These are phyloP conservation scores for Oryza glumipatula DNA, from an alignment of 176 grass and related monocot species.

Conservation along the genomic window DNA sequence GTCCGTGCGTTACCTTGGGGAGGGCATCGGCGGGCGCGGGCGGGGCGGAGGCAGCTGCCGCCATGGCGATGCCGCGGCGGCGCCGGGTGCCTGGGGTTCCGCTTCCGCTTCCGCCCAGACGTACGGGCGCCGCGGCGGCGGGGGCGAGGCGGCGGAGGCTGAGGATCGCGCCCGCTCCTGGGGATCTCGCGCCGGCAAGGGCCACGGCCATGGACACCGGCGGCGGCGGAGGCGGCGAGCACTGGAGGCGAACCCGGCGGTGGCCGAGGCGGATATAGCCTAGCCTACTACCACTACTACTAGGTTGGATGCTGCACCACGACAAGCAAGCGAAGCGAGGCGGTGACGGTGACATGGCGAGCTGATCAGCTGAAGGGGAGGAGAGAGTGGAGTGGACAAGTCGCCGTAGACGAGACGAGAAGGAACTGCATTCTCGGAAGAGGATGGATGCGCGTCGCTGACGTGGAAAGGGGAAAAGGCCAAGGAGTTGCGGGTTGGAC, in stretches of 20 bases:
- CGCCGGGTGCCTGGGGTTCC: background rate
- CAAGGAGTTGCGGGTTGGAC: conserved; percentile 25
- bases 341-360: too few species aligned
- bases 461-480: background rate
- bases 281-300: background rate
- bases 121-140: background rate
- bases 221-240: conserved; percentile 3
- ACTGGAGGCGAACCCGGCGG: background rate
- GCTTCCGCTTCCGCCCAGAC: background rate
- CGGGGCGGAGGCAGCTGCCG: background rate
- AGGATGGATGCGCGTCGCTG: background rate
- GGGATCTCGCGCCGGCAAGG: conserved; percentile 26
- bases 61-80: conserved; percentile 42
- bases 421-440: background rate
- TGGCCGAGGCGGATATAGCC: background rate
- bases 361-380: background rate
- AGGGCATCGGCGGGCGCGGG: conserved; percentile 33
- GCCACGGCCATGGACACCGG: background rate
- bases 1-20: conserved; percentile 42
- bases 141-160: background rate
- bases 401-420: background rate
- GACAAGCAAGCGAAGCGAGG: conserved; percentile 25
- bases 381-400: background rate
- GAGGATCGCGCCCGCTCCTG: background rate
- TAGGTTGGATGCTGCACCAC: conserved; percentile 3